Evolutionary conservation across 1,284 basidiomycete species (phyloP).

Genomic region (Ustilago crameri): DNA sequence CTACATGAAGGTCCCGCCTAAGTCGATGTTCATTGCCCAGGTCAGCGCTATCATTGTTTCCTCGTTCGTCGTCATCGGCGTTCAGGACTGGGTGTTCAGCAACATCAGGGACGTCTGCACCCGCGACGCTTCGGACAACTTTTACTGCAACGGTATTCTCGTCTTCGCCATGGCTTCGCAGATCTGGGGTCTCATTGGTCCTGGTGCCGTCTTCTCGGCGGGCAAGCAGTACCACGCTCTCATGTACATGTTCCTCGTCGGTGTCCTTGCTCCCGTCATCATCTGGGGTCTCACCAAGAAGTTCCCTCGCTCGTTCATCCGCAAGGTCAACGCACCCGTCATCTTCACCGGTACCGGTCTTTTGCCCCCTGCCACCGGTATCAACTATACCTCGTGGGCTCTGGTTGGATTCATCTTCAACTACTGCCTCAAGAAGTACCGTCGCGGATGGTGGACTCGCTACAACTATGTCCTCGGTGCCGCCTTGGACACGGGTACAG

Average conservation of each 20-base stretch:
- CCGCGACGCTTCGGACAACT: conserved; percentile 60
- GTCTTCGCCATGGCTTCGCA: conserved; percentile 63
- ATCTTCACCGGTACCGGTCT: conserved; percentile 62
- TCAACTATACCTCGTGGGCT: conserved; percentile 62
- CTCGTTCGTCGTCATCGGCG: conserved; percentile 71
- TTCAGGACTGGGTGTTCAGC: conserved; percentile 78
- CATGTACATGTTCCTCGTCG: conserved; percentile 60
- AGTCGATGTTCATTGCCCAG: conserved; percentile 72
- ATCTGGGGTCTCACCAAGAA: conserved; percentile 56
- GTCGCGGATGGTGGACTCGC: conserved; percentile 68
- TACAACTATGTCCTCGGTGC: conserved; percentile 69
- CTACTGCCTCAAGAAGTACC: conserved; percentile 63
- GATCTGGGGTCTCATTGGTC: conserved; percentile 70
- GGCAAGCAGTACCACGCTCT: conserved; percentile 57
- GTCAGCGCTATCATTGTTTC: conserved; percentile 79
- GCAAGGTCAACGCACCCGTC: conserved; percentile 59
- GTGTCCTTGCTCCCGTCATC: conserved; percentile 57
- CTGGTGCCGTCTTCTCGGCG: conserved; percentile 56
- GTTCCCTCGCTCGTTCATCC: conserved; percentile 50
- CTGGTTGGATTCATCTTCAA: conserved; percentile 72
- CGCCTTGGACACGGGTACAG: conserved; percentile 68
- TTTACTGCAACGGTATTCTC: conserved; percentile 53
- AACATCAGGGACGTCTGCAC: conserved; percentile 80
- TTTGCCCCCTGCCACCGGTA: conserved; percentile 67
- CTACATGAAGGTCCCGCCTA: conserved; percentile 73